Evolutionary conservation across 345 rosid genomes (phyloP), one percentile per base, ranked within the genome.

Genomic region (Rhodomyrtus tomentosa): DNA sequence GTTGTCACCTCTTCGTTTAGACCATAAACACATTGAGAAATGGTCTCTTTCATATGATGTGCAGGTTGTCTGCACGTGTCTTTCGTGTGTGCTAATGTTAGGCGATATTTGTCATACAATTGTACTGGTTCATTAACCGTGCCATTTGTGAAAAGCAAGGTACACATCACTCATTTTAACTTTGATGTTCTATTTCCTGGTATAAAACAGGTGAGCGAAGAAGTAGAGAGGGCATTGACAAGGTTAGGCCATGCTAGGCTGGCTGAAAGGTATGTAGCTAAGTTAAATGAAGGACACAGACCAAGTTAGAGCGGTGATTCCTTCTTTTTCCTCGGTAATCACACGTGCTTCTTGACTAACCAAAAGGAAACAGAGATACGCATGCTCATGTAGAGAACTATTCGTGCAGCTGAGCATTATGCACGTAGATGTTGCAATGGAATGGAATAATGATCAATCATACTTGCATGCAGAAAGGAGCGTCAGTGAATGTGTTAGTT

Each of bases 141-240:
- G 74, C 42, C 42, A 36, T 10, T 36, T 36, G 10, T 42, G 36
- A 24, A 48, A 40, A 20, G 32, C 36, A 38, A 32, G 27, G 45
- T 80, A 40, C 32, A 59, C 40, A 38, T 45, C 52, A 18, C 36
- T 62, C 53, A 10, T 40, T 29, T 38, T 20, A 25, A 7, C 76
- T 62, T 54, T 36, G 3, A 42, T 45, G 74, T 54, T 16, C 55
- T 87, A 55, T 27, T 52, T 84, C 45, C 25, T 42, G 80, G 50
- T 85, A 38, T 72, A 81, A 32, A 68, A 88, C 90, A 96, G 98
- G 99, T 96, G 83, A 96, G 98, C 11, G 99, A 96, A 92, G 99
- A 96, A 86, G 93, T 96, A 74, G 99, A 95, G 88, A 94, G 96
- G 53, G 98, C 98, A 81, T 89, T 96, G 85, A 89, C 96, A 54